These are phyloP conservation scores for Mycena albidolilacea DNA, from an alignment of 768 basidiomycete species.

Conservation along the genomic window DNA sequence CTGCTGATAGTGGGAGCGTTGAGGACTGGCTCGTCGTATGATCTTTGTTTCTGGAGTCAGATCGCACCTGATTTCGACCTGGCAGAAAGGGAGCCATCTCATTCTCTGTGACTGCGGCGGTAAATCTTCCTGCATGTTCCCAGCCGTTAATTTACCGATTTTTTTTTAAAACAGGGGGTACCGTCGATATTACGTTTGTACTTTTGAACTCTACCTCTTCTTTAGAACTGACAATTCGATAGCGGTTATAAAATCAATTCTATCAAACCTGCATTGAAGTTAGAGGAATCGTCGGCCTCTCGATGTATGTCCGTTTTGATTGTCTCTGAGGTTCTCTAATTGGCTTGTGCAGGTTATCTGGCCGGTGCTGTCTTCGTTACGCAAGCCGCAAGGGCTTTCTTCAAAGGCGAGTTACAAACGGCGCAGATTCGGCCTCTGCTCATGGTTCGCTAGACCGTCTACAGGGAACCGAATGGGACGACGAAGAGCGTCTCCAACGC, in stretches of 20 bases:
- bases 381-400: slow-evolving; percentile 37
- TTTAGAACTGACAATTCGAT: background rate
- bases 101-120: slow-evolving; percentile 52
- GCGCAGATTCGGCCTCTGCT: background rate
- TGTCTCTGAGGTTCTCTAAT: background rate
- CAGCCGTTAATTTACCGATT: background rate
- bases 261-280: slow-evolving; percentile 27
- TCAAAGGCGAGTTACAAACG: slow-evolving; percentile 24
- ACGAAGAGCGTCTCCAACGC: slow-evolving; percentile 36
- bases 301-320: slow-evolving; percentile 35
- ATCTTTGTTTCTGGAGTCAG: background rate
- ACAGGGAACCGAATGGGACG: slow-evolving; percentile 39
- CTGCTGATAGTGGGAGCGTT: slow-evolving; percentile 40
- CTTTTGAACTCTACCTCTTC: background rate
- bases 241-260: slow-evolving; percentile 42
- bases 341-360: slow-evolving; percentile 37
- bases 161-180: slow-evolving; percentile 33
- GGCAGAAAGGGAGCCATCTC: slow-evolving; percentile 39
- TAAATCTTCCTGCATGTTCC: slow-evolving; percentile 21
- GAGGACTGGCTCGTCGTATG: slow-evolving; percentile 42
- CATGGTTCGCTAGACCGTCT: slow-evolving; percentile 21
- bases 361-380: slow-evolving; percentile 43
- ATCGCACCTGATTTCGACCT: background rate
- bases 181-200: slow-evolving; percentile 41
- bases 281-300: slow-evolving; percentile 39